These are phyloP conservation scores for Carallia pectinifolia DNA, from an alignment of 345 rosid genomes.

Conservation along the genomic window DNA sequence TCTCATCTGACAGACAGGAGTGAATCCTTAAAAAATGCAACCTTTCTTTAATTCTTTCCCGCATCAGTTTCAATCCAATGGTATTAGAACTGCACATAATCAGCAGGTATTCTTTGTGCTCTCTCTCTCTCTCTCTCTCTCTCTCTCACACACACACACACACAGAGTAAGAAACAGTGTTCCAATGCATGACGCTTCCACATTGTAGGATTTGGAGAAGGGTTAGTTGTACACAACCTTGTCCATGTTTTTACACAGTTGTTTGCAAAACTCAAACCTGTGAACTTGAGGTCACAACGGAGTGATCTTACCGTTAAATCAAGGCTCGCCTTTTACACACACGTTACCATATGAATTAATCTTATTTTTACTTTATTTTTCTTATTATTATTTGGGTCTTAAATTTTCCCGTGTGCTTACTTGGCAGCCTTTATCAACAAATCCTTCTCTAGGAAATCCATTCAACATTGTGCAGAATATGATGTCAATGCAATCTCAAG, in stretches of 20 bases:
- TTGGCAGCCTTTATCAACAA: constrained; percentile 12
- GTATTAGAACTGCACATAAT: background rate
- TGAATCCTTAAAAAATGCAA: constrained; percentile 4
- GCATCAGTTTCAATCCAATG: background rate
- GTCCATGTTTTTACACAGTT: too few species aligned
- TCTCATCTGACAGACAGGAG: too few species aligned
- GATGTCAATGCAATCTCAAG: constrained; percentile 30
- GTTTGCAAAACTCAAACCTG: too few species aligned
- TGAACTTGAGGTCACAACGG: too few species aligned
- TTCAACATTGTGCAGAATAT: constrained; percentile 9
- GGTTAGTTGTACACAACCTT: too few species aligned
- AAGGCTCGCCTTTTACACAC: too few species aligned
- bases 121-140: background rate
- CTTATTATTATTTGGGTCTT: background rate
- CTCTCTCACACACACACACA: too few species aligned
- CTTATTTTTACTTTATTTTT: too few species aligned
- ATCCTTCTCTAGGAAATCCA: constrained; percentile 9
- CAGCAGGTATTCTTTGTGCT: background rate
- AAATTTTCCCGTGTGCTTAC: background rate
- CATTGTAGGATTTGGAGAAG: too few species aligned
- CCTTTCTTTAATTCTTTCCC: constrained; percentile 9
- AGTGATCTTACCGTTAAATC: too few species aligned
- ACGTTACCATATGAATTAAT: background rate
- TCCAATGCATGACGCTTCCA: too few species aligned
- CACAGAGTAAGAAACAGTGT: too few species aligned